Conservation (phyloP, 148 eudicot genomes). For the Silene latifolia region DNA sequence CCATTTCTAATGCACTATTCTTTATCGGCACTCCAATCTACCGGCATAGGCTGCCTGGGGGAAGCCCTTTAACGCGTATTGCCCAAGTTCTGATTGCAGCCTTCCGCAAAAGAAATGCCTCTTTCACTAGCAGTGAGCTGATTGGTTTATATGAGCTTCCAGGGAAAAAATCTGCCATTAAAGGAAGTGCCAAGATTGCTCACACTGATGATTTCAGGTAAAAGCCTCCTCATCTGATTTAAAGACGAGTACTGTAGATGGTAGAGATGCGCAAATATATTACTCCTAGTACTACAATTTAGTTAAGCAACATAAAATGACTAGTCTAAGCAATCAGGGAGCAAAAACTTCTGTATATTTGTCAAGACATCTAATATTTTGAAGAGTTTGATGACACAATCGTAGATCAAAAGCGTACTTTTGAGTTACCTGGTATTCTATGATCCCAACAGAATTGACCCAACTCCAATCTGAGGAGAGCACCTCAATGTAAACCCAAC, state of each 20-base stretch:
- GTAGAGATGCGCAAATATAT: background rate
- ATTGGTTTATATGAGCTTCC: slow-evolving; percentile 79
- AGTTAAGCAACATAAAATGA: background rate
- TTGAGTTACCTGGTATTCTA: background rate
- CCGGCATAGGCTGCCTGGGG: slow-evolving; percentile 82
- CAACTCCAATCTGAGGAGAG: too few relatives aligned
- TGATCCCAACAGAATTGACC: background rate
- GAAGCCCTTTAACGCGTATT: slow-evolving; percentile 83
- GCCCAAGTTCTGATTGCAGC: slow-evolving; percentile 85
- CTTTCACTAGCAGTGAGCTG: slow-evolving; percentile 55
- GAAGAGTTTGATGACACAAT: background rate
- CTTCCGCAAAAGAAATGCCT: slow-evolving; percentile 56
- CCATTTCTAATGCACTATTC: slow-evolving; percentile 66
- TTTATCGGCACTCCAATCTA: slow-evolving; percentile 78
- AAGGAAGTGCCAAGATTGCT: slow-evolving; percentile 71
- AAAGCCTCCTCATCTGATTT: background rate
- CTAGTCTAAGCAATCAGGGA: background rate
- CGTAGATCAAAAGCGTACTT: too few relatives aligned
- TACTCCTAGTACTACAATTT: background rate
- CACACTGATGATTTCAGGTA: slow-evolving; percentile 79
- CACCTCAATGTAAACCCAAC: too few relatives aligned
- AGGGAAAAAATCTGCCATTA: slow-evolving; percentile 73
- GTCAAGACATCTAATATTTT: background rate
- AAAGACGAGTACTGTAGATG: background rate
- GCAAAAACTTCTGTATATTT: background rate